Percentiles rank a stretch among this genome's conserved stretches.
Evolutionary conservation across 805 yeast genomes (phyloP).

Genomic region (Trichomonascus vanleenenianus): DNA sequence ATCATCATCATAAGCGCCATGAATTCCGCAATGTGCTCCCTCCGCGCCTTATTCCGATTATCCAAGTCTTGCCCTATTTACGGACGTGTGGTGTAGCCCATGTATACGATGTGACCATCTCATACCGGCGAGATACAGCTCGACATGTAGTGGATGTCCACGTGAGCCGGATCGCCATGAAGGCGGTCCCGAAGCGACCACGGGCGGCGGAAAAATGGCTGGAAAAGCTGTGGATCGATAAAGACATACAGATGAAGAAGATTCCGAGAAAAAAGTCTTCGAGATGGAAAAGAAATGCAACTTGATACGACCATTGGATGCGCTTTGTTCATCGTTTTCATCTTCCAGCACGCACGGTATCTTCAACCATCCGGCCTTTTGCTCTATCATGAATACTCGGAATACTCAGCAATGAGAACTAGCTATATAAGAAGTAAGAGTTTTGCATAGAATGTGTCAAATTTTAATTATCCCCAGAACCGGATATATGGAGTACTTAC

Average conservation of each 20-base stretch:
- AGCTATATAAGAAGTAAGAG: too few relatives aligned
- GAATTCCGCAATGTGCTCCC: slow-evolving; percentile 54
- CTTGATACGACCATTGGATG: too few relatives aligned
- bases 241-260: slow-evolving; percentile 37
- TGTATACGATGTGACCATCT: slow-evolving; percentile 50
- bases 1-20: too few relatives aligned
- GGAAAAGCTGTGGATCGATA: slow-evolving; percentile 63
- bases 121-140: slow-evolving; percentile 27
- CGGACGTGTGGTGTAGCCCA: slow-evolving; percentile 20
- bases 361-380: too few relatives aligned
- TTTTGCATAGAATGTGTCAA: neutral
- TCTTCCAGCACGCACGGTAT: too few relatives aligned
- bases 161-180: slow-evolving; percentile 8
- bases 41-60: slow-evolving; percentile 51
- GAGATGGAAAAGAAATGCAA: neutral
- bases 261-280: neutral
- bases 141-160: slow-evolving; percentile 11
- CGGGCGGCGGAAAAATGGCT: slow-evolving; percentile 51
- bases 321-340: too few relatives aligned
- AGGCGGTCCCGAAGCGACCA: slow-evolving; percentile 15
- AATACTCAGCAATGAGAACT: too few relatives aligned
- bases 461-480: neutral
- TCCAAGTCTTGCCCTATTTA: slow-evolving; percentile 21
- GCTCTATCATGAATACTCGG: too few relatives aligned
- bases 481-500: neutral